phyloP scores from a whole-genome alignment of 2,329 filamentous ascomycete genomes.

The Parasarocladium wereldwijsianum region DNA sequence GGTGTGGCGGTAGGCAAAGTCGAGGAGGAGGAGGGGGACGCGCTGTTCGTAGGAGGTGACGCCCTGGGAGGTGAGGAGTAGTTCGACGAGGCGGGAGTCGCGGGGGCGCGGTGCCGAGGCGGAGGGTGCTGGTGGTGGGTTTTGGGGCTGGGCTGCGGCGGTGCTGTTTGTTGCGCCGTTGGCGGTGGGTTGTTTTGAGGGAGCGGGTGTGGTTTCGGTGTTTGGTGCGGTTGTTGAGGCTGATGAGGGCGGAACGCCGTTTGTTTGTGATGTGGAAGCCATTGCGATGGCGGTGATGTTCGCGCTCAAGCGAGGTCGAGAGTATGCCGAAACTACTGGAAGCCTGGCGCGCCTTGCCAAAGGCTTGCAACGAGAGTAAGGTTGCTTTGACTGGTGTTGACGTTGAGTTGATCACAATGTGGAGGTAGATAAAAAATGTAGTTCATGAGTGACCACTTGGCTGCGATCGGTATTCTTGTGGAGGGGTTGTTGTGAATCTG shows the following conservation, averaged over 20 bases:
- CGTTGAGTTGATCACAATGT: no score
- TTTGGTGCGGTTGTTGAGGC: slow-evolving; percentile 20
- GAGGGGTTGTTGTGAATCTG: no score
- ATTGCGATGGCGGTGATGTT: slow-evolving; percentile 14
- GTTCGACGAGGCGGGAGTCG: slow-evolving; percentile 66
- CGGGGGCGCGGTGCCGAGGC: slow-evolving; percentile 46
- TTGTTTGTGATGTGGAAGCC: slow-evolving; percentile 32
- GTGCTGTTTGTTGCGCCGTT: slow-evolving; percentile 7
- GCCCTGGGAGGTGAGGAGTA: slow-evolving; percentile 64
- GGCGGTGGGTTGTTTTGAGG: slow-evolving; percentile 7
- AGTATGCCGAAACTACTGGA: no score
- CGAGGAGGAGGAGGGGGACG: slow-evolving; percentile 68
- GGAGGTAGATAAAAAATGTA: no score
- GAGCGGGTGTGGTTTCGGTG: slow-evolving; percentile 18
- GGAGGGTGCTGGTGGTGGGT: slow-evolving; percentile 16
- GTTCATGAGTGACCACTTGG: no score
- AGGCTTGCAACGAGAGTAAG: no score
- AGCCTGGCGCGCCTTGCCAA: no score
- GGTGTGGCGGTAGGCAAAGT: slow-evolving; percentile 77
- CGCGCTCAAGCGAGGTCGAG: no score
- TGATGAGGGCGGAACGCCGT: slow-evolving; percentile 32
- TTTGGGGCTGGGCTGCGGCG: slow-evolving; percentile 9
- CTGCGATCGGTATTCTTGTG: no score
- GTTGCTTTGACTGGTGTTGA: no score
- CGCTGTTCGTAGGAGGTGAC: slow-evolving; percentile 70